Evolutionary conservation across 345 rosid species (phyloP).

Genomic region (Kandelia obovata): DNA sequence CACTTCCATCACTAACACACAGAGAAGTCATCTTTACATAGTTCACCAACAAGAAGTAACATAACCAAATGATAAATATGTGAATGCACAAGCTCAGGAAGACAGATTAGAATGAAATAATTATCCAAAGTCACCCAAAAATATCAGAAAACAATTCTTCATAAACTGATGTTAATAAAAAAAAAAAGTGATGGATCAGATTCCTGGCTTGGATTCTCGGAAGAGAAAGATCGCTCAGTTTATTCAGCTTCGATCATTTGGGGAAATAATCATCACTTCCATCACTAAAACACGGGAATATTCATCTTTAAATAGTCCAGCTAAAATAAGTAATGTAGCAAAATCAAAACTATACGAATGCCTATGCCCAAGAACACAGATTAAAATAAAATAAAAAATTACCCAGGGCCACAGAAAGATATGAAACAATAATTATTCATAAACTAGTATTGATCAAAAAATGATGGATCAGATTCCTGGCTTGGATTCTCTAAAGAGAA

Average conservation of each 20-base stretch:
- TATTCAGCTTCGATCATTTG: conserved; percentile 9
- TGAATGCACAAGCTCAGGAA: neutral
- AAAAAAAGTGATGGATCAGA: neutral
- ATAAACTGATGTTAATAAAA: neutral
- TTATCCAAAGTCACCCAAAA: neutral
- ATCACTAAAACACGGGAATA: neutral
- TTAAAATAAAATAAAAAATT: neutral
- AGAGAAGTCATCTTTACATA: too few relatives aligned
- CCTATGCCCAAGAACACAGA: neutral
- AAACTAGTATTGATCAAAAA: neutral
- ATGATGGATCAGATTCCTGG: neutral
- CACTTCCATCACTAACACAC: neutral
- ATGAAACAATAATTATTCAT: neutral
- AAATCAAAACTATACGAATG: too few relatives aligned
- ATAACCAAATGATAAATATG: too few relatives aligned
- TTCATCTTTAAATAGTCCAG: too few relatives aligned
- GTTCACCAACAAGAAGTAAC: too few relatives aligned
- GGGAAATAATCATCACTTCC: conserved; percentile 12
- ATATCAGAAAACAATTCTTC: neutral
- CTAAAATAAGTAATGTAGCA: too few relatives aligned
- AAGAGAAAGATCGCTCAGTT: conserved; percentile 11
- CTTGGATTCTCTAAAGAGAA: conserved; percentile 5
- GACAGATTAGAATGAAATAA: neutral
- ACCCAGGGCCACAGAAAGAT: neutral
- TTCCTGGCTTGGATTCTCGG: conserved; percentile 5